Evolutionary conservation across 495 filamentous ascomycete species (phyloP).

Genomic region (Barbatosphaeria neglecta): DNA sequence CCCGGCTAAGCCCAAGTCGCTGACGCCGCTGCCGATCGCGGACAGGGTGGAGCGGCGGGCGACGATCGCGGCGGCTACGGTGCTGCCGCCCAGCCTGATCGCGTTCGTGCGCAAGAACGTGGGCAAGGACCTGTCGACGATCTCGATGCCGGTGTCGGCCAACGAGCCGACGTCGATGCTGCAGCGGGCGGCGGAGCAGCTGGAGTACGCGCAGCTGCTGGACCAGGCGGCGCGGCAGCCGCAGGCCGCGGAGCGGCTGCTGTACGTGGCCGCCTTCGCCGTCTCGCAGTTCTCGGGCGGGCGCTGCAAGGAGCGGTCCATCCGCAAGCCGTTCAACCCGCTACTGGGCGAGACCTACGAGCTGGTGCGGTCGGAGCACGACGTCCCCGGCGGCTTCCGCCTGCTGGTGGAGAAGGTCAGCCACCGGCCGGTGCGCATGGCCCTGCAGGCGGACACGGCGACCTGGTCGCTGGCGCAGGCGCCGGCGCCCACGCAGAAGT

Average conservation of each 20-base stretch:
- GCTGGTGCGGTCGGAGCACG: slow-evolving; percentile 71
- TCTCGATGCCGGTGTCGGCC: slow-evolving; percentile 92
- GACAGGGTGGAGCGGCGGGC: slow-evolving; percentile 52
- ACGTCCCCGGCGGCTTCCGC: slow-evolving; percentile 61
- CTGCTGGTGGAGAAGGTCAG: slow-evolving; percentile 87
- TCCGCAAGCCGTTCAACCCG: slow-evolving; percentile 96
- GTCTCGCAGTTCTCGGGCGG: slow-evolving; percentile 68
- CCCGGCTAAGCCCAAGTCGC: slow-evolving; percentile 59
- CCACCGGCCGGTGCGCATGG: slow-evolving; percentile 83
- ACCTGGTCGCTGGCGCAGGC: slow-evolving; percentile 79
- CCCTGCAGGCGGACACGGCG: slow-evolving; percentile 78
- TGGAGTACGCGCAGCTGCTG: slow-evolving; percentile 81
- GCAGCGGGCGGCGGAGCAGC: slow-evolving; percentile 74
- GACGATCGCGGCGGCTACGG: slow-evolving; percentile 58
- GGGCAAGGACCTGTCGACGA: slow-evolving; percentile 89
- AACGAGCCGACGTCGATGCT: slow-evolving; percentile 87
- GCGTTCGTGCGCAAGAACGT: slow-evolving; percentile 95
- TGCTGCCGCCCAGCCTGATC: slow-evolving; percentile 78
- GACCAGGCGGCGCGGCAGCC: slow-evolving; percentile 55
- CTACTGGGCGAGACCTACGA: slow-evolving; percentile 95
- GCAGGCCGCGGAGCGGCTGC: slow-evolving; percentile 54
- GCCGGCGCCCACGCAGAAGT: slow-evolving; percentile 84
- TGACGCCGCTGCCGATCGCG: slow-evolving; percentile 65
- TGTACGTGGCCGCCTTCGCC: slow-evolving; percentile 84
- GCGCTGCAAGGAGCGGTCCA: slow-evolving; percentile 76